phyloP scores from a whole-genome alignment of 1,284 basidiomycete genomes.

The Singerocomus inundabilis region DNA sequence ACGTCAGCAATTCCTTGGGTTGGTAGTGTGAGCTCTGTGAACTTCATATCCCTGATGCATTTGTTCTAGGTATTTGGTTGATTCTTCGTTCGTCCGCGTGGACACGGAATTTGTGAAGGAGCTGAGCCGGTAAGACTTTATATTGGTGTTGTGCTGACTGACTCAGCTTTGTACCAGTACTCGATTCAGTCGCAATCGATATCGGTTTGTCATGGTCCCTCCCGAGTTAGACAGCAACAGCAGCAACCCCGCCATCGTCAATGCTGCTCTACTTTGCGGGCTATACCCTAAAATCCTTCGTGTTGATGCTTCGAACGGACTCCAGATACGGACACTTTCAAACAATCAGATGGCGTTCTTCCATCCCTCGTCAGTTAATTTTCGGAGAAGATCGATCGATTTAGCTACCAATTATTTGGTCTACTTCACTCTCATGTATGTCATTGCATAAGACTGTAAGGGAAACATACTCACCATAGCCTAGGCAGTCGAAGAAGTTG shows the following conservation, averaged over 20 bases:
- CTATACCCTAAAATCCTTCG: conserved; percentile 90
- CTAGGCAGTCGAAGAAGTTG: conserved; percentile 86
- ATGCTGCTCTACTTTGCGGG: conserved; percentile 84
- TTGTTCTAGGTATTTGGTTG: conserved; percentile 68
- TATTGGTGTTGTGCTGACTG: background rate
- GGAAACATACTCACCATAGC: conserved; percentile 11
- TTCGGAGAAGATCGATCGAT: conserved; percentile 62
- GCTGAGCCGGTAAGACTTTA: conserved; percentile 56
- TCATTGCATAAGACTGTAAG: conserved; percentile 9
- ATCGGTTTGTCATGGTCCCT: conserved; percentile 79
- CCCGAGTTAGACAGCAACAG: conserved; percentile 72
- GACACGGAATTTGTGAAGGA: conserved; percentile 68
- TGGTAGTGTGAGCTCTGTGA: conserved; percentile 11
- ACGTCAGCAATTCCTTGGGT: conserved; percentile 90
- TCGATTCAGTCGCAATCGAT: conserved; percentile 72
- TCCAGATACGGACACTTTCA: conserved; percentile 79
- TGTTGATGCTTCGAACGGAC: conserved; percentile 55
- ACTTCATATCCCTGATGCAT: conserved; percentile 7
- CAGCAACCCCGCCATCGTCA: conserved; percentile 62
- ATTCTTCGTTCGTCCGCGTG: conserved; percentile 82
- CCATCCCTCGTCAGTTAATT: conserved; percentile 94
- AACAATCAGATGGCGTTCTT: conserved; percentile 85
- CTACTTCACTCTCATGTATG: conserved; percentile 90
- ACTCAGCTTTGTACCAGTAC: conserved; percentile 43
- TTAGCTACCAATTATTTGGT: conserved; percentile 75